Base-by-base conservation (phyloP, 345 rosid genomes). In the Citropsis articulata region DNA sequence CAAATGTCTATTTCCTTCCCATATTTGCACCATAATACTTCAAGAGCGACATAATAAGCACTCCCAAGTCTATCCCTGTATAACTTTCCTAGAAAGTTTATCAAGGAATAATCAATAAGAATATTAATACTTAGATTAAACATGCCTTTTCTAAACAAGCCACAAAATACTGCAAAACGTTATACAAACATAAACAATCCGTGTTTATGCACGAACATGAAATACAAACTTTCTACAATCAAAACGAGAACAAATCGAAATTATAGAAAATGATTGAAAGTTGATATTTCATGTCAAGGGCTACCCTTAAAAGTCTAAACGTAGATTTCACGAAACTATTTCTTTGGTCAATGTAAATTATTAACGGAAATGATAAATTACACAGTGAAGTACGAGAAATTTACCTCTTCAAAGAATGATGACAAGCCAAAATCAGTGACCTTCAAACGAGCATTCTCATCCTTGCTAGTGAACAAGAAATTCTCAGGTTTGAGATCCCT, bases 401-500 rank as follows among this genome's bases (percentile, higher is more conserved):
- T 73, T 45, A 87, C 92, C 75, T 86, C 89, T 60, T 89, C 87
- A 38, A 89, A 86, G 85, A 84, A 87, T 55, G 87, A 88, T 6
- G 98, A 94, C 83, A 94, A 83, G 30, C 98, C 95, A 59, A 94
- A 94, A 86, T 93, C 97, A 5, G 97, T 93, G 36, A 97, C 94
- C 83, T 94, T 93, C 63, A 94, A 74, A 53, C 67, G 80, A 1
- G 97, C 93, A 50, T 81, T 86, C 80, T 91, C 93, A 71, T 77
- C 90, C 85, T 87, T 88, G 73, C 89, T 89, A 57, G 93, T 75
- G 25, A 94, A 78, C 88, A 94, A 85, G 92, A 94, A 93, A 85
- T 94, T 94, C 91, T 93, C 98, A 12, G 98, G 98, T 90, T 94
- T 94, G 64, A 94, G 90, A 76, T 94, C 97, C 76, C 95, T 90